Base-by-base conservation (phyloP, 441 rosid genomes). In the Pelargonium fulgidum region DNA sequence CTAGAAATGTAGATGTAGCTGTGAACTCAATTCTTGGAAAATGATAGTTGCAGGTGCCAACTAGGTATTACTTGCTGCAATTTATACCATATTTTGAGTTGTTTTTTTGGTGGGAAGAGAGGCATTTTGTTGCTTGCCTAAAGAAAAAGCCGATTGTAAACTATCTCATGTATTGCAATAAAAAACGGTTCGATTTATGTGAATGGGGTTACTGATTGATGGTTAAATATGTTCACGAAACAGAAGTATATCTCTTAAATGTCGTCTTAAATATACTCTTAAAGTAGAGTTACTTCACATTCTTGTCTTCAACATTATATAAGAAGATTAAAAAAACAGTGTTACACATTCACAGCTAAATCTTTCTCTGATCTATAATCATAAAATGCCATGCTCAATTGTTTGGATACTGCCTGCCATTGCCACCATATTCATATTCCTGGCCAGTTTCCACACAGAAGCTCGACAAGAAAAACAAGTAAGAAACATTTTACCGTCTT, bases 1-100 rank as follows among this genome's bases (percentile, higher is more conserved):
- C 86, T 19, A 72, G 77, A 44, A 77, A 84, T 4, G 88, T 84
- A 0, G 85, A 81, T 74, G 70, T 69, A 70, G 75, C 86, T 4
- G 71, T 85, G 73, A 74, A 77, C 74, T 39, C 72, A 64, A 67
- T 79, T 67, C 81, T 72, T 3, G 82, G 79, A 42, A 73, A 75
- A 71, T 14, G 54, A 58, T 70, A 0, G 62, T 54, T 24, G 48
- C 72, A 65, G 45, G 45, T 41, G 45, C 45, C 10, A 9, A 41
- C 45, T 41, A 41, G 3, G 45, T 41, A 41, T 41, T 41, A 3
- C 33, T 26, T 26, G 33, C 33, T 1, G 33, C 33, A 26, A 9
- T 2, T 41, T 41, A 41, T 41, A 41, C 45, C 7, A 41, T 41
- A 9, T 52, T 52, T 14, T 52, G 20, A 14, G 59, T 7, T 52